Conservation (phyloP, 2,329 filamentous ascomycete species). For the Cladophialophora psammophila region DNA sequence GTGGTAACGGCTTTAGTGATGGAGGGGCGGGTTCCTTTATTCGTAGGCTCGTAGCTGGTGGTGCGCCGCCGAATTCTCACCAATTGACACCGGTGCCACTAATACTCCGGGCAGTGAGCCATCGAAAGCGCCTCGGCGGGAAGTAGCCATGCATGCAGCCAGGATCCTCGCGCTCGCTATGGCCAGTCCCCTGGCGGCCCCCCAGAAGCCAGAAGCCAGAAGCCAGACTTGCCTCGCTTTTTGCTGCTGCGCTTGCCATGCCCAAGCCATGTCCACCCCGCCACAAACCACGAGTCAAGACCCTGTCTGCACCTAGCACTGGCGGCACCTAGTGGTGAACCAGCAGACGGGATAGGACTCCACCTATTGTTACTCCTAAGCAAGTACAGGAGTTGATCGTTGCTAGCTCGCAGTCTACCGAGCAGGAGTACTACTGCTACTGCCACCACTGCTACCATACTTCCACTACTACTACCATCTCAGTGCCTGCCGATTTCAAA, state of each 20-base stretch:
- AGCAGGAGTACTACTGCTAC: constrained; percentile 19
- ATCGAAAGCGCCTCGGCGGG: constrained; percentile 1
- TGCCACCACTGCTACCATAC: constrained; percentile 16
- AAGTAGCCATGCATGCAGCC: constrained; percentile 21
- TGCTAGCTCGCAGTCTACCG: constrained; percentile 2
- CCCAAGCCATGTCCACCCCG: constrained; percentile 23
- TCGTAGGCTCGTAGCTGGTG: not conserved
- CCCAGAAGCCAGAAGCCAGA: not conserved
- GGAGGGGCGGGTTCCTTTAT: constrained; percentile 1
- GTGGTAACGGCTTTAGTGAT: not conserved
- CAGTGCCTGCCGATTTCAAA: constrained; percentile 26
- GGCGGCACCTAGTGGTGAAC: not conserved
- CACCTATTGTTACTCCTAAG: constrained; percentile 19
- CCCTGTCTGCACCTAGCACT: constrained; percentile 13
- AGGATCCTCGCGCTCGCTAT: constrained; percentile 16
- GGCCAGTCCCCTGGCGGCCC: not conserved
- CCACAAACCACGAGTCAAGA: constrained; percentile 15
- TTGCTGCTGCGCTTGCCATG: constrained; percentile 19
- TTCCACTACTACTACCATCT: constrained; percentile 12
- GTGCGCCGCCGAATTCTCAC: constrained; percentile 1
- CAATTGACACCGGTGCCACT: constrained; percentile 1
- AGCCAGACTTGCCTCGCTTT: constrained; percentile 19
- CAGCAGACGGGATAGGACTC: constrained; percentile 22
- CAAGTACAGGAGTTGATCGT: not conserved
- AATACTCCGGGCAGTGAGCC: constrained; percentile 4